Base-by-base conservation (phyloP, 441 rosid genomes). In the Gossypium laxum region DNA sequence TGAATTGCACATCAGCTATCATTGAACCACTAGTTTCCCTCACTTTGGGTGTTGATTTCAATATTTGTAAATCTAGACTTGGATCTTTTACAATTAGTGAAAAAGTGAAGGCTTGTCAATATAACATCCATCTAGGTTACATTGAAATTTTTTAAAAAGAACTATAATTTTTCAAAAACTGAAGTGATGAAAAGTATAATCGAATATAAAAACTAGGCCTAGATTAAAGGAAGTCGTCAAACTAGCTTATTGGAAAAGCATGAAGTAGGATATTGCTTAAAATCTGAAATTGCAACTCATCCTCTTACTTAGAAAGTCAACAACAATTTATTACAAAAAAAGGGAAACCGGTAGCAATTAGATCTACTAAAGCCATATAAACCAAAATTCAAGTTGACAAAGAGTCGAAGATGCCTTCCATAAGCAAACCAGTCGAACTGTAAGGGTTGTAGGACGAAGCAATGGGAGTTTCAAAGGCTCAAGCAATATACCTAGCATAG, bases 351-450 rank as follows among this genome's bases (percentile, higher is more conserved):
- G 93, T 91, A 10, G 93, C 96, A 0, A 89, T 87, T 30, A 91
- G 83, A 72, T 89, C 93, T 2, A 89, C 93, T 14, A 91, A 85
- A 0, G 96, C 92, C 96, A 91, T 91, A 74, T 91, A 91, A 1
- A 93, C 87, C 52, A 91, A 83, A 76, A 93, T 91, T 12, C 97
- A 97, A 0, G 98, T 96, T 0, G 96, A 91, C 28, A 91, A 43
- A 3, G 92, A 86, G 73, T 91, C 94, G 3, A 93, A 78, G 18
- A 89, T 77, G 58, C 97, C 96, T 82, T 93, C 97, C 0, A 81
- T 80, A 41, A 83, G 79, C 48, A 93, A 78, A 2, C 96, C 86
- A n/a, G 68, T 77, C 0, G 61, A 70, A 15, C 86, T 83, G 50
- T 77, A 59, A 0, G 83, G 60, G 48, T 80, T 32, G 65, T 80